Evolutionary conservation across 2,329 filamentous ascomycete species (phyloP), one percentile per base, ranked within the genome.

Genomic region (Monilinia polystroma): DNA sequence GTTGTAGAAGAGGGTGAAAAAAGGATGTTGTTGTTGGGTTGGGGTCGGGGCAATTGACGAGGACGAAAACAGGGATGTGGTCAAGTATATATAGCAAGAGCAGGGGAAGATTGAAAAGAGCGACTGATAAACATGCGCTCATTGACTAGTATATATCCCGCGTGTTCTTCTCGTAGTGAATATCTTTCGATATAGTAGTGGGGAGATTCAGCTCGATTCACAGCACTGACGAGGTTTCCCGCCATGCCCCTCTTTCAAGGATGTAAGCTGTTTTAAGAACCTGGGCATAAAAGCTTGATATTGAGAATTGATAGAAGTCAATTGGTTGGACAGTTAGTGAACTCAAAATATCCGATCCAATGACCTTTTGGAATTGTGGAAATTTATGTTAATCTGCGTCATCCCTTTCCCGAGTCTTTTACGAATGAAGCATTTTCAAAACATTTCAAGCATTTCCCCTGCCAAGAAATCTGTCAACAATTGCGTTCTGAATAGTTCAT

Each of bases 251-350:
- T 41, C n/a, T 59, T 59, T 23, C 57, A 35, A 47, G 57, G 57
- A 59, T 47, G 20, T 43, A 18, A 47, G 41, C 56, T 23, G 57
- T 35, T 59, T 49, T 47, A 0, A n/a, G 56, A 62, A 63, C 10
- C 49, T 55, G 55, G 60, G 60, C 51, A 45, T 16, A 43, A 63
- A 63, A 63, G 60, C 60, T 63, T 63, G 32, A 20, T 6, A n/a
- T 47, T 7, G 10, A 14, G 11, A 10, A 20, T 8, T 32, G 3
- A 29, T 4, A 4, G 3, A 2, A 32, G 32, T 7, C 32, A 14
- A 58, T 58, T 47, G 56, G 12, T 4, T 32, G 0, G 2, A 8
- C 14, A 8, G 18, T 47, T 59, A 8, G 6, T 10, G 3, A 4
- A 20, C 12, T 12, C 20, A 29, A 29, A 45, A n/a, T 58, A 16